These are phyloP conservation scores for Pichia sp. DNA, from an alignment of 1,139 yeast genomes.

Conservation along the genomic window DNA sequence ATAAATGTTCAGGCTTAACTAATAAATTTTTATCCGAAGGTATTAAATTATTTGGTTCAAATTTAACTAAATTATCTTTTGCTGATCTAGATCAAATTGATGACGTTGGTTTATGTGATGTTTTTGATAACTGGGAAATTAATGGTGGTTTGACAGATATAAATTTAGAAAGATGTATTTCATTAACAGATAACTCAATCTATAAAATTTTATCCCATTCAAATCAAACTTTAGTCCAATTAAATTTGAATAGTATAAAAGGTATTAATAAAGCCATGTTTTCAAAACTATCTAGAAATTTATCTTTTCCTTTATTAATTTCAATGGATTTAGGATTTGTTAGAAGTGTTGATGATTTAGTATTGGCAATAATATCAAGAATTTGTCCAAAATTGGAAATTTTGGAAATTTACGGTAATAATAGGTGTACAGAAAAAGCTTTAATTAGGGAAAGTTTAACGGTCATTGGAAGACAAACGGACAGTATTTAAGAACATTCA, in stretches of 20 bases:
- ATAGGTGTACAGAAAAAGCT: slow-evolving; percentile 57
- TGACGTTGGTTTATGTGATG: slow-evolving; percentile 52
- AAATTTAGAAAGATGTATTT: slow-evolving; percentile 61
- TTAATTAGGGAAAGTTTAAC: slow-evolving; percentile 47
- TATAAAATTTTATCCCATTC: slow-evolving; percentile 61
- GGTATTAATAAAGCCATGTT: slow-evolving; percentile 47
- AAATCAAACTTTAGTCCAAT: slow-evolving; percentile 55
- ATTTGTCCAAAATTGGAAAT: slow-evolving; percentile 56
- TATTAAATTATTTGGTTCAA: slow-evolving; percentile 50
- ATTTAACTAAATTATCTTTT: slow-evolving; percentile 49
- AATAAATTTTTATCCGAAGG: slow-evolving; percentile 59
- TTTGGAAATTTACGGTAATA: slow-evolving; percentile 75
- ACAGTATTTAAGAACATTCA: slow-evolving; percentile 32
- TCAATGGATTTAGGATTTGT: slow-evolving; percentile 73
- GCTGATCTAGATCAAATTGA: slow-evolving; percentile 54
- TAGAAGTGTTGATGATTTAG: slow-evolving; percentile 60
- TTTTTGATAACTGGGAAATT: slow-evolving; percentile 49
- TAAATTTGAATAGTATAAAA: slow-evolving; percentile 66
- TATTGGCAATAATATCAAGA: slow-evolving; percentile 46
- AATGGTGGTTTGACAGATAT: slow-evolving; percentile 57
- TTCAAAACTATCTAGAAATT: slow-evolving; percentile 33
- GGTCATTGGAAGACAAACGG: slow-evolving; percentile 75
- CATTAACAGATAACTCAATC: slow-evolving; percentile 57
- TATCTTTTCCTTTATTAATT: slow-evolving; percentile 52
- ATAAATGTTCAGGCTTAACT: slow-evolving; percentile 69